Conservation (phyloP, 306 rosid species). For the Rosa persica region DNA sequence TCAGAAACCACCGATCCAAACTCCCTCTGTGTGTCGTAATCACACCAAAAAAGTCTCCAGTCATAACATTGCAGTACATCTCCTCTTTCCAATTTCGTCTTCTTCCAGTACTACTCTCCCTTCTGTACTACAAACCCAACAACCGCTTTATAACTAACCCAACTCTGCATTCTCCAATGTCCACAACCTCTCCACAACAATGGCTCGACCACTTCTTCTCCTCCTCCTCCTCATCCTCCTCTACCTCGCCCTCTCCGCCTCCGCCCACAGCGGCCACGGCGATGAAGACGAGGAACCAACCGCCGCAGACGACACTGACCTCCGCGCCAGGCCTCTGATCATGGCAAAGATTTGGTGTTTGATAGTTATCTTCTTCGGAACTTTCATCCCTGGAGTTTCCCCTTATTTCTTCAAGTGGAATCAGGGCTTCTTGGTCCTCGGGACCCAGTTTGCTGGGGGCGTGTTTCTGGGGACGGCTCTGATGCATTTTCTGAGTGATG, state of each 20-base stretch:
- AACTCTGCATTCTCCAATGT: background rate
- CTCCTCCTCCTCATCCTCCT: slow-evolving; percentile 22
- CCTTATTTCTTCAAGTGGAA: slow-evolving; percentile 75
- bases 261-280: slow-evolving; percentile 53
- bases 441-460: slow-evolving; percentile 88
- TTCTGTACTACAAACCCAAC: background rate
- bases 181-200: background rate
- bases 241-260: slow-evolving; percentile 38
- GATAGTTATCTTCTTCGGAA: slow-evolving; percentile 52
- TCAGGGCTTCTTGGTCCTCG: slow-evolving; percentile 72
- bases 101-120: slow-evolving; percentile 11
- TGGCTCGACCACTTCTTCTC: background rate
- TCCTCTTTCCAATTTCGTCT: background rate
- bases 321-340: slow-evolving; percentile 50
- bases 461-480: slow-evolving; percentile 83
- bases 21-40: background rate
- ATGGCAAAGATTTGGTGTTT: slow-evolving; percentile 56
- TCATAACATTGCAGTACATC: slow-evolving; percentile 7
- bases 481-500: slow-evolving; percentile 84
- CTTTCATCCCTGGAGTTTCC: slow-evolving; percentile 66
- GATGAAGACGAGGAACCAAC: slow-evolving; percentile 8
- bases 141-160: background rate
- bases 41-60: background rate
- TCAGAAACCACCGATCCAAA: background rate
- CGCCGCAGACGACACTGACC: slow-evolving; percentile 1